Evolutionary conservation across 805 yeast species (phyloP).

Genomic region (Ogataea trehalophila): DNA sequence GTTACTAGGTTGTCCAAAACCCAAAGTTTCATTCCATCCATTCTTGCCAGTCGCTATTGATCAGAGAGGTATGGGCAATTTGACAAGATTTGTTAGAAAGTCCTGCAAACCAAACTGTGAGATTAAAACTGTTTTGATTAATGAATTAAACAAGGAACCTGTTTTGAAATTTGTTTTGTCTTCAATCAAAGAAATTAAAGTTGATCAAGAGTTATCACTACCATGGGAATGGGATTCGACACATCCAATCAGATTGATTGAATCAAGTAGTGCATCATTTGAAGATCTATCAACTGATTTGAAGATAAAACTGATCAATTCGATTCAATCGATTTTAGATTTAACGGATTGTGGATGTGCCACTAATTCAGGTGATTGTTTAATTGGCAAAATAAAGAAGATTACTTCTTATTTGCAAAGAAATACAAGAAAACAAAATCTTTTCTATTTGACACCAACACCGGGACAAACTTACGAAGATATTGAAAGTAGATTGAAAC

Average conservation of each 20-base stretch:
- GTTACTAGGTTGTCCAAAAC: conserved; percentile 64
- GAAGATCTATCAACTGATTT: conserved; percentile 51
- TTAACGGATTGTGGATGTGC: conserved; percentile 57
- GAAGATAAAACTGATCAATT: conserved; percentile 51
- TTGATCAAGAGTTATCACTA: conserved; percentile 69
- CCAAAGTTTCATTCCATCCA: conserved; percentile 53
- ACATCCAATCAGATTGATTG: conserved; percentile 67
- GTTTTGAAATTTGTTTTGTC: conserved; percentile 48
- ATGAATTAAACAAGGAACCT: conserved; percentile 12
- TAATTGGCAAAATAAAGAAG: conserved; percentile 55
- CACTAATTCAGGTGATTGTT: conserved; percentile 50
- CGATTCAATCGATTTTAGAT: conserved; percentile 57
- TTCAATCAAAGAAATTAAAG: conserved; percentile 50
- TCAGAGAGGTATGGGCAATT: conserved; percentile 74
- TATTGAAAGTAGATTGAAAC: conserved; percentile 27
- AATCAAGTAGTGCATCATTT: conserved; percentile 39
- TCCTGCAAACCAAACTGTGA: conserved; percentile 75
- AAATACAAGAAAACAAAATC: conserved; percentile 48
- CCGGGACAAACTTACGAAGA: conserved; percentile 29
- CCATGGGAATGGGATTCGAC: conserved; percentile 85
- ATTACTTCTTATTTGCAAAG: conserved; percentile 56
- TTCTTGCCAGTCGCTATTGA: conserved; percentile 67
- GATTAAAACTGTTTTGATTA: conserved; percentile 46
- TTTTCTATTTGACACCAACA: conserved; percentile 21
- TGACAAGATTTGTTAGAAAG: conserved; percentile 67